These are phyloP conservation scores for Salmacisia buchloeana DNA, from an alignment of 1,284 basidiomycete genomes.

Conservation along the genomic window DNA sequence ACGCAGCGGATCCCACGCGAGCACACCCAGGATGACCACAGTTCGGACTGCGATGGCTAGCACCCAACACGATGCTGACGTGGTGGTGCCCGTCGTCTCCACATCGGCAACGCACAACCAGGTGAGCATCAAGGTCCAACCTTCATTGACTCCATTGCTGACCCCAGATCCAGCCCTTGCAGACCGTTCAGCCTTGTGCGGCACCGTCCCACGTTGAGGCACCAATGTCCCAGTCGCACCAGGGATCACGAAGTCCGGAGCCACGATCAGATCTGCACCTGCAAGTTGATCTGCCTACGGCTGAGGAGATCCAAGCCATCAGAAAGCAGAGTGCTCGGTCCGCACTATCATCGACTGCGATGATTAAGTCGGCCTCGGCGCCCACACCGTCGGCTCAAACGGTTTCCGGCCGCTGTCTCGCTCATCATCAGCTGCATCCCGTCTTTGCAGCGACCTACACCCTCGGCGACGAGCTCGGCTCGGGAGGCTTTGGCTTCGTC, in stretches of 20 bases:
- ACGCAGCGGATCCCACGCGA: constrained; percentile 5
- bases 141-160: no score
- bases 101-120: no score
- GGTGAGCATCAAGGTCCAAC: no score
- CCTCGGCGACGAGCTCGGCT: constrained; percentile 68
- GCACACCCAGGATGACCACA: constrained; percentile 25
- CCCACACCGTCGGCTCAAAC: constrained; percentile 29
- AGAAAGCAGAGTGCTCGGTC: constrained; percentile 67
- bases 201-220: constrained; percentile 1
- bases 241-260: constrained; percentile 17
- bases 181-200: constrained; percentile 5
- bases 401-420: constrained; percentile 30
- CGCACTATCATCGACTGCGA: constrained; percentile 61
- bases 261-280: constrained; percentile 21
- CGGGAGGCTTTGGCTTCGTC: constrained; percentile 88
- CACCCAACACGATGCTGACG: background rate
- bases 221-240: no score
- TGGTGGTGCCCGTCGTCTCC: background rate
- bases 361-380: constrained; percentile 38
- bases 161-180: constrained; percentile 6
- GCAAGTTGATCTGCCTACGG: constrained; percentile 60
- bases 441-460: constrained; percentile 65
- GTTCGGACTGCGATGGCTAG: background rate
- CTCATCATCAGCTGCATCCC: constrained; percentile 60
- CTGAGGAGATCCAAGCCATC: constrained; percentile 61